Evolutionary conservation across 2,329 filamentous ascomycete species (phyloP), one percentile per base, ranked within the genome.

Genomic region (Penicillium corylophilum): DNA sequence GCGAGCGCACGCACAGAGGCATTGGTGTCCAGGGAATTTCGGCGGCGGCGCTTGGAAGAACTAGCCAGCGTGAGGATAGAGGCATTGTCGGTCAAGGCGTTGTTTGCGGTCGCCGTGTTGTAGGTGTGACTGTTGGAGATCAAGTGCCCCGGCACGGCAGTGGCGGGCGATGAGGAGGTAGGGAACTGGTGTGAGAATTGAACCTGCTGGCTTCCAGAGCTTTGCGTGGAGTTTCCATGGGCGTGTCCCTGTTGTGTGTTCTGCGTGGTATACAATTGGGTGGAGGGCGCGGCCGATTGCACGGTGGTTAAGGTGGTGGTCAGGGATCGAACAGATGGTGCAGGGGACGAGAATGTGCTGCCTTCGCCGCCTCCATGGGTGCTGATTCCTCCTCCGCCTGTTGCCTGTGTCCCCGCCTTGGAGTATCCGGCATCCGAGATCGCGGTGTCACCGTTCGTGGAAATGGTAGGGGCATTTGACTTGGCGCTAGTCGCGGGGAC

Each of bases 391-490:
- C 84, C 85, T 24, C 82, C 85, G 2, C 81, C 76, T 6, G 72
- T 76, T 29, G 83, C 82, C 64, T 80, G 86, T 12, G 91, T 96
- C 16, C 89, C 90, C 16, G 90, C 83, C 62, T 94, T 89, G 26
- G 90, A 95, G 38, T 88, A 84, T 13, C 88, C 87, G 10, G 82
- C 82, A 60, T 91, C 83, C 1, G 90, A 95, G 54, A 84, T 81
- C 9, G 87, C 79, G 1, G 86, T 86, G 59, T 93, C 90, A 39
- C 84, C 83, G 57, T 92, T 90, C 13, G 90, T 95, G n/a, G 88
- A 90, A 4, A 91, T 79, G 0, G 91, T 95, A 2, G 87, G 87
- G 4, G 89, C 87, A 48, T 84, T 81, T 20, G 89, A 95, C 66
- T 87, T 86, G 54, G 84, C 84, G 52, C 87, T 86, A 23, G 81